Percentiles rank a stretch among this genome's conserved stretches.
These are phyloP conservation scores for Anthracocystis walkeri DNA, from an alignment of 1,284 basidiomycete genomes.

Conservation along the genomic window DNA sequence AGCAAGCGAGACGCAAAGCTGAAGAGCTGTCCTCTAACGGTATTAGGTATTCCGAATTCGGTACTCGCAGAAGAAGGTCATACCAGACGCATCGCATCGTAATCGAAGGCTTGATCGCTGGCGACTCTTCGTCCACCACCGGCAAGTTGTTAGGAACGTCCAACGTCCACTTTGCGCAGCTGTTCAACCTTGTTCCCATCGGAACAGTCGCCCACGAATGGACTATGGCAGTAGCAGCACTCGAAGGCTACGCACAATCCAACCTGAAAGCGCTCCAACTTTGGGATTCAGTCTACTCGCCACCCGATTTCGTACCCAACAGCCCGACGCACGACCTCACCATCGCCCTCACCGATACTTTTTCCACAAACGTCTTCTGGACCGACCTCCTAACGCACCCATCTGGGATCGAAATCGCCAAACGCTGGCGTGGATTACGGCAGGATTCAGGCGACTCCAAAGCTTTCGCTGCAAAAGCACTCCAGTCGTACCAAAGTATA, in stretches of 20 bases:
- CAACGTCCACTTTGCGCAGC: slow-evolving; percentile 64
- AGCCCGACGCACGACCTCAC: slow-evolving; percentile 64
- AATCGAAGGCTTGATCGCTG: slow-evolving; percentile 78
- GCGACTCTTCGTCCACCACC: slow-evolving; percentile 64
- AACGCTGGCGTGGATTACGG: slow-evolving; percentile 63
- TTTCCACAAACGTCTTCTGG: slow-evolving; percentile 66
- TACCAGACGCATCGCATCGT: slow-evolving; percentile 84
- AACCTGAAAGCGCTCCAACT: slow-evolving; percentile 60
- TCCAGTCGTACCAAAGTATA: slow-evolving; percentile 49
- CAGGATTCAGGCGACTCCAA: slow-evolving; percentile 66
- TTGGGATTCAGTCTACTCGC: slow-evolving; percentile 66
- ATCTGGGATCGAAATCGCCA: slow-evolving; percentile 56
- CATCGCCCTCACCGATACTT: slow-evolving; percentile 68
- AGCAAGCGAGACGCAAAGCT: slow-evolving; percentile 81
- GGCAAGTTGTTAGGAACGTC: slow-evolving; percentile 76
- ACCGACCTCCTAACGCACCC: slow-evolving; percentile 57
- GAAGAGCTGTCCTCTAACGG: slow-evolving; percentile 77
- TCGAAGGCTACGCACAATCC: slow-evolving; percentile 57
- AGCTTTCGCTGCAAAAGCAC: slow-evolving; percentile 58
- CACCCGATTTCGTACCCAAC: slow-evolving; percentile 60
- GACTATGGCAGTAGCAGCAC: slow-evolving; percentile 67
- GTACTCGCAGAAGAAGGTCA: slow-evolving; percentile 87
- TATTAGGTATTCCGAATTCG: slow-evolving; percentile 89
- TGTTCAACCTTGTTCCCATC: slow-evolving; percentile 56
- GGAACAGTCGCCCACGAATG: slow-evolving; percentile 69